Base-by-base conservation (phyloP, 805 yeast species). In the Ogataea ganodermae region DNA sequence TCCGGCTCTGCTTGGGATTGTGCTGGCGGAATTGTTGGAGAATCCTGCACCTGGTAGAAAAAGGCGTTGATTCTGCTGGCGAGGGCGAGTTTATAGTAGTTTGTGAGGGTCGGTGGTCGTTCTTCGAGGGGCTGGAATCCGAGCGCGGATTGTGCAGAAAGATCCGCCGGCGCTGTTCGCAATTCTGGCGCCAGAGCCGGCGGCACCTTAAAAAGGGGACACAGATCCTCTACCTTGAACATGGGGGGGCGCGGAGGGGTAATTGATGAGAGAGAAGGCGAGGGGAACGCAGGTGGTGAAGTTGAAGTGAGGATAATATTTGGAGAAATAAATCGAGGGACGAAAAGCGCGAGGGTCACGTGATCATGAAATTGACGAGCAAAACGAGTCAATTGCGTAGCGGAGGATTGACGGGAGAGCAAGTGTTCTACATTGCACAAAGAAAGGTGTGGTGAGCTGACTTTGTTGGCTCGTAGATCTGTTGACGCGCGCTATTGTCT, bases 1-100 rank as follows among this genome's bases (percentile, higher is more conserved):
- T 10, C 12, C 8, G 13, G 33, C 7, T n/a, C 40, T 18, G 31
- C 27, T 13, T 13, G 27, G 17, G 26, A n/a, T 4, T 45, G 31
- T 21, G 32, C 22, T 3, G 41, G 13, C 16, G 35, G 21, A 23
- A 44, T 17, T 10, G 45, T 26, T 13, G 45, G 43, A 6, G 43
- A 13, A 8, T 56, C 60, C 24, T 58, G 59, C 6, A 63, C 47
- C 23, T 62, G 68, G 44, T 66, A 65, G 23, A 66, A 65, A 35
- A 53, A 62, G 35, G 67, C 62, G 47, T 64, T 62, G 44, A 67
- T 59, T 43, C 61, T 52, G 18, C 52, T 52, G 18, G 62, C 38
- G 9, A 46, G 35, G 6, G 67, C 65, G 42, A 66, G 58, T 32
- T 52, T 57, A 46, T 63, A 66, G 44, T 59, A 64, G 33, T 66